These are phyloP conservation scores for Dictyostelium capitatum DNA, from an alignment of 78 protist genomes.

Conservation along the genomic window DNA sequence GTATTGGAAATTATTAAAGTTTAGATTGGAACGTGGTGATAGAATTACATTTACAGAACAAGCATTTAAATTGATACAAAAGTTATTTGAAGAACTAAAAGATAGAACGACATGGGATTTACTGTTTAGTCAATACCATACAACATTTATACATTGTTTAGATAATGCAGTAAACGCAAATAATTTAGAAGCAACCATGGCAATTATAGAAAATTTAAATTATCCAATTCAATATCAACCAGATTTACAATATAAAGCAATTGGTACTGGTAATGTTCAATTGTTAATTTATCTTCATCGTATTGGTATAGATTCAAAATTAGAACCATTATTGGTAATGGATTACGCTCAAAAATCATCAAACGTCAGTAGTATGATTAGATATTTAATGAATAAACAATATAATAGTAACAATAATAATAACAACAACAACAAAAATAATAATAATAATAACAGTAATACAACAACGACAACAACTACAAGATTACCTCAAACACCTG, in stretches of 20 bases:
- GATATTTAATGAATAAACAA: slow-evolving; percentile 6
- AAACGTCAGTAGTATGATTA: slow-evolving; percentile 1
- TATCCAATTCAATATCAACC: slow-evolving; percentile 16
- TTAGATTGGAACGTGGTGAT: background rate
- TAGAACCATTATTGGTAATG: background rate
- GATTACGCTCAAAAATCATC: slow-evolving; percentile 11
- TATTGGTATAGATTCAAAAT: background rate
- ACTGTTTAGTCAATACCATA: background rate
- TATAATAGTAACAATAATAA: background rate
- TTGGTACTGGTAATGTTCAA: background rate
- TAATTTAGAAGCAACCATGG: background rate
- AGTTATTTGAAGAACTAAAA: background rate
- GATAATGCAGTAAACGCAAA: background rate
- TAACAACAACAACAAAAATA: background rate
- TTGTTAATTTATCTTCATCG: background rate
- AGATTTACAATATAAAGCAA: slow-evolving; percentile 24
- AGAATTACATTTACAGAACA: background rate
- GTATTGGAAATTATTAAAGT: background rate
- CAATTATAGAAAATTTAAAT: background rate
- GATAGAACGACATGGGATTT: background rate
- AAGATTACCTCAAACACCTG: slow-evolving; percentile 1
- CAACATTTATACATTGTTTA: slow-evolving; percentile 13
- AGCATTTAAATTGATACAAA: background rate
- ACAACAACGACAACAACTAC: background rate
- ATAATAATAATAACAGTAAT: background rate